Evolutionary conservation across 164 flowering plant species (phyloP).

Genomic region (Nymphaea thermarum): DNA sequence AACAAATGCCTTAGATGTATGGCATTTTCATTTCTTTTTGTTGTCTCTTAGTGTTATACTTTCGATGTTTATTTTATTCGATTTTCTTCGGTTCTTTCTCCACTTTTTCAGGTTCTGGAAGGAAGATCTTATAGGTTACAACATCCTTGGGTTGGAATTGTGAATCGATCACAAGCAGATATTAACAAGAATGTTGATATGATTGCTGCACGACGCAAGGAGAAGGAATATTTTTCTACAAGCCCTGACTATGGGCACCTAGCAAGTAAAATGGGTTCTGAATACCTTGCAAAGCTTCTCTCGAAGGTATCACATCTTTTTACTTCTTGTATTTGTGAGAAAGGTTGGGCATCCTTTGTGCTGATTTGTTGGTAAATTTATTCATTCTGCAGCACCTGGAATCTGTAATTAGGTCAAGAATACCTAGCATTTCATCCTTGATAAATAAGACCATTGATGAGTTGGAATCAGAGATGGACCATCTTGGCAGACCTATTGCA

Average conservation of each 20-base stretch:
- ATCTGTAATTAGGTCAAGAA: slow-evolving; percentile 65
- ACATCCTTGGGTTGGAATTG: slow-evolving; percentile 90
- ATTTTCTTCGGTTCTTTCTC: not conserved
- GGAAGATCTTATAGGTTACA: slow-evolving; percentile 61
- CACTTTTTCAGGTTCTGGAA: slow-evolving; percentile 51
- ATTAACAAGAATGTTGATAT: slow-evolving; percentile 79
- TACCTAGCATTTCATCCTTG: slow-evolving; percentile 76
- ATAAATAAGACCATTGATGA: slow-evolving; percentile 65
- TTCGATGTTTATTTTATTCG: not conserved
- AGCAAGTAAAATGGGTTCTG: slow-evolving; percentile 74
- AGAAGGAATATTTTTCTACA: slow-evolving; percentile 55
- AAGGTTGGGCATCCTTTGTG: not conserved
- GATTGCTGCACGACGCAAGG: slow-evolving; percentile 81
- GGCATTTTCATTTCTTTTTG: not conserved
- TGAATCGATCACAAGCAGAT: slow-evolving; percentile 84
- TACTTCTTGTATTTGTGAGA: not conserved
- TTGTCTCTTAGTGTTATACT: not conserved
- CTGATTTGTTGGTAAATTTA: slow-evolving; percentile 5
- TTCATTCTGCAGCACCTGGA: slow-evolving; percentile 55
- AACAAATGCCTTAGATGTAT: slow-evolving; percentile 59
- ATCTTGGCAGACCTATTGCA: slow-evolving; percentile 78
- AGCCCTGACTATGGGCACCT: slow-evolving; percentile 69
- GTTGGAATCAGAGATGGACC: slow-evolving; percentile 69
- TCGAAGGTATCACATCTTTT: slow-evolving; percentile 45
- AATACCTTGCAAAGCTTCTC: slow-evolving; percentile 67